Conservation (phyloP, 768 basidiomycete genomes). For the Rhodocollybia butyracea region DNA sequence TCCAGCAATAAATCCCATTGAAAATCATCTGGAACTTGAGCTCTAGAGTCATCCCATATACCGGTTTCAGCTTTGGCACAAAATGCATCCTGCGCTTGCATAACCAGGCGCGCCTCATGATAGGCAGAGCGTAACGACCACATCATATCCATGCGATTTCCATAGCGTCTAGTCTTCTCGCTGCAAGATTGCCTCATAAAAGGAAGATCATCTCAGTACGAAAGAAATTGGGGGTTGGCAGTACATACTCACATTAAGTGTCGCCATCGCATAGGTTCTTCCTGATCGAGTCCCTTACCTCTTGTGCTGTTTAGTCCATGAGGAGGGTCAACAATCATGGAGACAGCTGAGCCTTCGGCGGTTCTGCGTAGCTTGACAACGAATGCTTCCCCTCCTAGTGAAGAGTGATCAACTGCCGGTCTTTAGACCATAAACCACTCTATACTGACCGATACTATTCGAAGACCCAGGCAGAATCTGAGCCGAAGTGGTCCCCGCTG, state of each 20-base stretch:
- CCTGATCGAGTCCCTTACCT: conserved; percentile 34
- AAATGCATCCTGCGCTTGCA: conserved; percentile 66
- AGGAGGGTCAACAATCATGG: conserved; percentile 86
- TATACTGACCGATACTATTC: conserved; percentile 76
- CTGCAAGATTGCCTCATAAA: conserved; percentile 58
- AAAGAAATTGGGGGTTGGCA: neutral
- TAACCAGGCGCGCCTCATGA: conserved; percentile 65
- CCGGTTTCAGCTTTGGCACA: conserved; percentile 59
- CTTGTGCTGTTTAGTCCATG: conserved; percentile 43
- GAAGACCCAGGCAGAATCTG: conserved; percentile 77
- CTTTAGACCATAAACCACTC: too few relatives aligned
- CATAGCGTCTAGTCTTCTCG: conserved; percentile 41
- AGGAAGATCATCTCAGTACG: conserved; percentile 6
- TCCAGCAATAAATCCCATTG: conserved; percentile 80
- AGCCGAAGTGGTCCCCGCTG: conserved; percentile 86
- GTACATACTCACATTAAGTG: conserved; percentile 74
- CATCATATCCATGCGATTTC: conserved; percentile 71
- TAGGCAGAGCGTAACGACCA: conserved; percentile 84
- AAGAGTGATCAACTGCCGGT: neutral
- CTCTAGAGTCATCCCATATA: conserved; percentile 32
- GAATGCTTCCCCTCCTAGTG: conserved; percentile 81
- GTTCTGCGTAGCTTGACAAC: conserved; percentile 83
- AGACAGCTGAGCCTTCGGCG: conserved; percentile 66
- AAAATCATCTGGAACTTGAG: conserved; percentile 58
- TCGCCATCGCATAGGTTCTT: conserved; percentile 60